Evolutionary conservation across 495 filamentous ascomycete genomes (phyloP).

Genomic region (Aspergillus avenaceus): DNA sequence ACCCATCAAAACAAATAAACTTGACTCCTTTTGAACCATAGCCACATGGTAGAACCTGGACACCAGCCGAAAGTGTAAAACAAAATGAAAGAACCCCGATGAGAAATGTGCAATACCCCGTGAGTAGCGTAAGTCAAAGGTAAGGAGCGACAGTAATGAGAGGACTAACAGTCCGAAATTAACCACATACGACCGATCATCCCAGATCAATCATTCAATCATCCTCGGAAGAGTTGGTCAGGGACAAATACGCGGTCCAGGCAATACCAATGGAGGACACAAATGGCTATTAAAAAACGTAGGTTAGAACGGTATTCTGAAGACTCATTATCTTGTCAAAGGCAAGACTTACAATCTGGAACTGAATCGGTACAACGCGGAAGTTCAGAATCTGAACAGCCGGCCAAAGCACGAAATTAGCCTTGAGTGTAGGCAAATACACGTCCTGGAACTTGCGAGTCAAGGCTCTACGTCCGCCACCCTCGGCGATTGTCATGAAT

Average conservation of each 20-base stretch:
- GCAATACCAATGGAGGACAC: slow-evolving; percentile 95
- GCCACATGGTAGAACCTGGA: slow-evolving; percentile 7
- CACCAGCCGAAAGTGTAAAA: slow-evolving; percentile 9
- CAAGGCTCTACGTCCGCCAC: slow-evolving; percentile 78
- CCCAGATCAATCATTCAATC: slow-evolving; percentile 15
- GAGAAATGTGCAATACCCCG: slow-evolving; percentile 12
- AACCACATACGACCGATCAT: not conserved
- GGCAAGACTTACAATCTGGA: slow-evolving; percentile 77
- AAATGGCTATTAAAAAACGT: slow-evolving; percentile 64
- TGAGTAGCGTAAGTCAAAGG: slow-evolving; percentile 10
- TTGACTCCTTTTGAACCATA: not conserved
- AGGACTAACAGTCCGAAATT: not conserved
- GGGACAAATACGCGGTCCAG: slow-evolving; percentile 97
- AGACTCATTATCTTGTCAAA: not conserved
- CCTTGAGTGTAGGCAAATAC: slow-evolving; percentile 89
- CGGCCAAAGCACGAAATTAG: slow-evolving; percentile 95
- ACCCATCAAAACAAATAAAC: not conserved
- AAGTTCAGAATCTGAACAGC: slow-evolving; percentile 97
- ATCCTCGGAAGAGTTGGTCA: slow-evolving; percentile 87
- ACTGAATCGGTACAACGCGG: slow-evolving; percentile 88
- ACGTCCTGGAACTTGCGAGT: slow-evolving; percentile 85
- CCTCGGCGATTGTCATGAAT: slow-evolving; percentile 94
- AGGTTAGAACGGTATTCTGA: not conserved
- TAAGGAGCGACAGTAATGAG: not conserved
- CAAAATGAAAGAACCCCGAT: not conserved